phyloP scores from a whole-genome alignment of 805 yeast genomes.

The Lipomyces sp. region DNA sequence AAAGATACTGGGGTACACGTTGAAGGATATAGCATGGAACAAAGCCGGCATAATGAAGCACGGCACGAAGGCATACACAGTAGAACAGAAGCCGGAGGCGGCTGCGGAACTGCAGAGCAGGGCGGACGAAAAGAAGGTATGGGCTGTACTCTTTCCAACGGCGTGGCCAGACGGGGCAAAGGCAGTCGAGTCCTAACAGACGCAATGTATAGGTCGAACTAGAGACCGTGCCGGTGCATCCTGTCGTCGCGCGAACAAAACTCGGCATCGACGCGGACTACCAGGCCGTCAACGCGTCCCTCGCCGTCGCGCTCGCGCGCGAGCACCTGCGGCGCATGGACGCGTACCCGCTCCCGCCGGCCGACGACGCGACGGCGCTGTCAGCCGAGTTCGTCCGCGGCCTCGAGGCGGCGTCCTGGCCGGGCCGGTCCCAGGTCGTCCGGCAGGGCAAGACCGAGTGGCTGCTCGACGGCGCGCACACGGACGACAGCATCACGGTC shows the following conservation, averaged over 20 bases:
- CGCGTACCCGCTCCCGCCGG: not conserved
- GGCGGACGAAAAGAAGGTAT: conserved; percentile 60
- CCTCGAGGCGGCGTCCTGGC: conserved; percentile 71
- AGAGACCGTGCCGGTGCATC: conserved; percentile 37
- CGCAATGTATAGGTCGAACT: conserved; percentile 35
- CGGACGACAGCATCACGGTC: conserved; percentile 79
- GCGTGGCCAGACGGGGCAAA: too few species aligned
- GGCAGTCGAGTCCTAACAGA: not conserved
- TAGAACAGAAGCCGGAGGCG: conserved; percentile 54
- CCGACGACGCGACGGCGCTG: conserved; percentile 15
- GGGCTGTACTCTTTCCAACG: conserved; percentile 34
- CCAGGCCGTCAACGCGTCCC: conserved; percentile 80
- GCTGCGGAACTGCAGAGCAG: conserved; percentile 51
- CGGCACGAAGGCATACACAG: conserved; percentile 64
- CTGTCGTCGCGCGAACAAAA: conserved; percentile 37
- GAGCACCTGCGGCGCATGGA: conserved; percentile 57
- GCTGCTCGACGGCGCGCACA: conserved; percentile 95
- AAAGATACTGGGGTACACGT: conserved; percentile 76
- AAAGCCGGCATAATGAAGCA: conserved; percentile 88
- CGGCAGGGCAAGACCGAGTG: conserved; percentile 52
- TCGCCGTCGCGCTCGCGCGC: conserved; percentile 70
- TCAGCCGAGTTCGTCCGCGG: conserved; percentile 45
- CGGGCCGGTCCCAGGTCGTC: conserved; percentile 85
- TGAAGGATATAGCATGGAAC: conserved; percentile 92
- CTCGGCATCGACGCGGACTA: conserved; percentile 82